Percentiles rank a stretch among this genome's conserved stretches.
Evolutionary conservation across 305 asterid genomes (phyloP).

Genomic region (Rubia balearica): DNA sequence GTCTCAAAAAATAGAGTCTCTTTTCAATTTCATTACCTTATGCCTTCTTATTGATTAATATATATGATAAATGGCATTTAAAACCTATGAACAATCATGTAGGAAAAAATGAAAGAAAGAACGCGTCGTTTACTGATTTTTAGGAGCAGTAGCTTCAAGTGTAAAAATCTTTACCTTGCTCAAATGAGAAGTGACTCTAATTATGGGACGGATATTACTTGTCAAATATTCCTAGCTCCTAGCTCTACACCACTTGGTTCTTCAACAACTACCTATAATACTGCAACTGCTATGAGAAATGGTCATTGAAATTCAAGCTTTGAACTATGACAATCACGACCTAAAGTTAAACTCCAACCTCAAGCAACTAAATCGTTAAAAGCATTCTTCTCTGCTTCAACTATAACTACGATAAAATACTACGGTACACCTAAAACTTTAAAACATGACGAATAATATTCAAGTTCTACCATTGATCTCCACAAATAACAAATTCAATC

Average conservation of each 20-base stretch:
- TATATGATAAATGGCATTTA: no score
- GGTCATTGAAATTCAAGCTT: neutral
- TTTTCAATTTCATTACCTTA: no score
- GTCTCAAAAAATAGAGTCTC: no score
- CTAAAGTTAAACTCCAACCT: neutral
- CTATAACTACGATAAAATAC: neutral
- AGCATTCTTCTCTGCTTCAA: neutral
- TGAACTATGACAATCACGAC: neutral
- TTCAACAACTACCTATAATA: neutral
- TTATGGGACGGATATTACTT: neutral
- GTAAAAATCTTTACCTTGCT: neutral
- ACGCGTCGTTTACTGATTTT: neutral
- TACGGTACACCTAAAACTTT: slow-evolving; percentile 1
- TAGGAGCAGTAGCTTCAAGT: neutral
- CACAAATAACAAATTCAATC: neutral
- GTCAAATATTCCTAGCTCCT: neutral
- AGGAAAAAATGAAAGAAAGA: neutral
- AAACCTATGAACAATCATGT: neutral
- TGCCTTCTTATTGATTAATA: no score
- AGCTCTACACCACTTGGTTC: neutral
- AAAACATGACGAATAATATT: neutral
- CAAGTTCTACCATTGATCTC: neutral
- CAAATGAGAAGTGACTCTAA: neutral
- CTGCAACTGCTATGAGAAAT: neutral
- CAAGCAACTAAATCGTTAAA: neutral